Percentiles rank a stretch among this genome's conserved stretches.
These are phyloP conservation scores for Amaranthus hypochondriacus DNA, from an alignment of 148 eudicot species.

Conservation along the genomic window DNA sequence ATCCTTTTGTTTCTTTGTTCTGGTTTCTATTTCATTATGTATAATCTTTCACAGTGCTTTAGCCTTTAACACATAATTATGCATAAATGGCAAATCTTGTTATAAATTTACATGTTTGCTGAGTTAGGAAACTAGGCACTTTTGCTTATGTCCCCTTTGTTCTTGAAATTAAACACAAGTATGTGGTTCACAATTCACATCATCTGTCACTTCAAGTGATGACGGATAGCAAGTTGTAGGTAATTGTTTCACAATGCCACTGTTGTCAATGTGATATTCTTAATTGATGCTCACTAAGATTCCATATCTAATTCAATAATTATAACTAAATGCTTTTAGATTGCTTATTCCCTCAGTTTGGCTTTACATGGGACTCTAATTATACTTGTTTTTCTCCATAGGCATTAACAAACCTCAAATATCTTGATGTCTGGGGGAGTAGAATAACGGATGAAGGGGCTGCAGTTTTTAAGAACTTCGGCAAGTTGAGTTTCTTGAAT, in stretches of 20 bases:
- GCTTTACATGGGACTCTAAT: not conserved
- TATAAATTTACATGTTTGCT: too few relatives aligned
- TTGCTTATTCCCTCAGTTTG: too few relatives aligned
- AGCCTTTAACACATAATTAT: not conserved
- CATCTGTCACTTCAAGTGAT: too few relatives aligned
- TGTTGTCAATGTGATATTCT: too few relatives aligned
- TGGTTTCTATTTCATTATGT: not conserved
- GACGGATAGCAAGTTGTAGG: too few relatives aligned
- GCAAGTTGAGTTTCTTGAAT: constrained; percentile 54
- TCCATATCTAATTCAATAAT: too few relatives aligned
- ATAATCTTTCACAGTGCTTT: not conserved
- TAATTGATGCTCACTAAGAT: too few relatives aligned
- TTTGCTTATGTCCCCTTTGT: not conserved
- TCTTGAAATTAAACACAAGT: too few relatives aligned
- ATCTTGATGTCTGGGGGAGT: constrained; percentile 89
- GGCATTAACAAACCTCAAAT: constrained; percentile 60
- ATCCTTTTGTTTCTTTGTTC: not conserved
- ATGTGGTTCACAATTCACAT: too few relatives aligned
- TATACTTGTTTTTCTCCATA: constrained; percentile 12
- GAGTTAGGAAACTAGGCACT: not conserved
- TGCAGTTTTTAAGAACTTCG: constrained; percentile 36
- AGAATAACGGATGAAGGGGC: constrained; percentile 59
- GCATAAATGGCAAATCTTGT: not conserved
- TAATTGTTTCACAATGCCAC: too few relatives aligned
- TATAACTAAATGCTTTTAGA: too few relatives aligned